Percentiles rank a stretch among this genome's conserved stretches.
These are phyloP conservation scores for Tricholoma bakamatsutake DNA, from an alignment of 768 basidiomycete genomes.

Conservation along the genomic window DNA sequence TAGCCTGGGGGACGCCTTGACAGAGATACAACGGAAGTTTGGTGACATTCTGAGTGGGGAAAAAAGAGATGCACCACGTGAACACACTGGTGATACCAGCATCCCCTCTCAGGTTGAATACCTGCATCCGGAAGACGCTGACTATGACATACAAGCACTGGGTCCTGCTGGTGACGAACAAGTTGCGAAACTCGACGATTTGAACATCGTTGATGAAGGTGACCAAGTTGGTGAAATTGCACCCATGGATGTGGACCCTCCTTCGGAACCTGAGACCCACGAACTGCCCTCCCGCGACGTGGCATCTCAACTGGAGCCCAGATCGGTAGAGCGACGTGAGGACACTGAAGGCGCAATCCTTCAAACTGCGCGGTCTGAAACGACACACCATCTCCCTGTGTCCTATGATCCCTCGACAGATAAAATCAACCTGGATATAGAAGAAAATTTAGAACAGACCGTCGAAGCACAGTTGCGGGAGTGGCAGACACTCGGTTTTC, in stretches of 20 bases:
- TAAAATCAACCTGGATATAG: slow-evolving; percentile 29
- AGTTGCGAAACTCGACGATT: slow-evolving; percentile 72
- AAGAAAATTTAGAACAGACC: slow-evolving; percentile 24
- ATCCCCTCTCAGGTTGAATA: slow-evolving; percentile 65
- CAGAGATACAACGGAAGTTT: slow-evolving; percentile 78
- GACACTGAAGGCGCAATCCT: slow-evolving; percentile 43
- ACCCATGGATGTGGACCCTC: slow-evolving; percentile 47
- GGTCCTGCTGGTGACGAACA: slow-evolving; percentile 85
- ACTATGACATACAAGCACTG: slow-evolving; percentile 80
- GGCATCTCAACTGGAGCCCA: slow-evolving; percentile 17
- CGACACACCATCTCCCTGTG: slow-evolving; percentile 14
- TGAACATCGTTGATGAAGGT: slow-evolving; percentile 67
- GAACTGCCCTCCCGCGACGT: slow-evolving; percentile 18
- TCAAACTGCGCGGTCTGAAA: slow-evolving; percentile 22
- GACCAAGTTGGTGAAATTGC: slow-evolving; percentile 23
- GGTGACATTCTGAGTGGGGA: slow-evolving; percentile 66
- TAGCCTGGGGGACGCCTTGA: slow-evolving; percentile 76
- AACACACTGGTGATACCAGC: slow-evolving; percentile 31
- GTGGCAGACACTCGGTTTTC: slow-evolving; percentile 59
- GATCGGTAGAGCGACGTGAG: slow-evolving; percentile 19
- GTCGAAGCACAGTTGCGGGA: slow-evolving; percentile 47
- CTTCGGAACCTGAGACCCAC: slow-evolving; percentile 19
- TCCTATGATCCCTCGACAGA: slow-evolving; percentile 20
- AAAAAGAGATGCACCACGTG: slow-evolving; percentile 25
- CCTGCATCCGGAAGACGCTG: slow-evolving; percentile 59